phyloP scores from a whole-genome alignment of 116 monocot genomes.

The Zostera marina region DNA sequence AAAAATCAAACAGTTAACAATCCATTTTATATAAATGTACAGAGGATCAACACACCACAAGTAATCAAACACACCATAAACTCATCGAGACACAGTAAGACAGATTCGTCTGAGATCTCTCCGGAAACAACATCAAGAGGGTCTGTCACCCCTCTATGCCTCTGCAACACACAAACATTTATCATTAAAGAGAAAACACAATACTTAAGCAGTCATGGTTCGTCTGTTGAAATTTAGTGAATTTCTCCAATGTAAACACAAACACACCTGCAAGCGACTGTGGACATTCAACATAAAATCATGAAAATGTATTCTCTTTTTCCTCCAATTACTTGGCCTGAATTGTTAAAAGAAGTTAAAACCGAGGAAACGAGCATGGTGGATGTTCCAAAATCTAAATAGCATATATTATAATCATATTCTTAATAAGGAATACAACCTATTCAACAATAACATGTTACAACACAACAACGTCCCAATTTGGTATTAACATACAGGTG shows the following conservation, averaged over 20 bases:
- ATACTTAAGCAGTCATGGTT: background rate
- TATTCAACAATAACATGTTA: no score
- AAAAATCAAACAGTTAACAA: slow-evolving; percentile 7
- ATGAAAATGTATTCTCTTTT: slow-evolving; percentile 92
- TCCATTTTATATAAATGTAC: background rate
- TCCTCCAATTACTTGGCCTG: slow-evolving; percentile 87
- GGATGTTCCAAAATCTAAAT: no score
- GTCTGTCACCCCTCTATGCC: slow-evolving; percentile 90
- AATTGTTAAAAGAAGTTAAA: background rate
- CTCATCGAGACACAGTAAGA: slow-evolving; percentile 92
- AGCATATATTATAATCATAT: no score
- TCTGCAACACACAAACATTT: slow-evolving; percentile 25
- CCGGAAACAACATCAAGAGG: slow-evolving; percentile 91
- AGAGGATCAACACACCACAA: slow-evolving; percentile 20
- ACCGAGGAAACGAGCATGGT: no score
- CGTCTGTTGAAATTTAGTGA: background rate
- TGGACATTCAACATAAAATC: slow-evolving; percentile 98
- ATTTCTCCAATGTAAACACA: background rate
- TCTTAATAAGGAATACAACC: no score
- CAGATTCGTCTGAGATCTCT: slow-evolving; percentile 90
- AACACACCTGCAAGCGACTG: slow-evolving; percentile 71
- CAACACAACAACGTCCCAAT: no score
- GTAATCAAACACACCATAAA: slow-evolving; percentile 72
- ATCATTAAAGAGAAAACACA: background rate
- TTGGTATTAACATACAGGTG: no score